Conservation (phyloP, 129 eudicot species). For the Centella asiatica region DNA sequence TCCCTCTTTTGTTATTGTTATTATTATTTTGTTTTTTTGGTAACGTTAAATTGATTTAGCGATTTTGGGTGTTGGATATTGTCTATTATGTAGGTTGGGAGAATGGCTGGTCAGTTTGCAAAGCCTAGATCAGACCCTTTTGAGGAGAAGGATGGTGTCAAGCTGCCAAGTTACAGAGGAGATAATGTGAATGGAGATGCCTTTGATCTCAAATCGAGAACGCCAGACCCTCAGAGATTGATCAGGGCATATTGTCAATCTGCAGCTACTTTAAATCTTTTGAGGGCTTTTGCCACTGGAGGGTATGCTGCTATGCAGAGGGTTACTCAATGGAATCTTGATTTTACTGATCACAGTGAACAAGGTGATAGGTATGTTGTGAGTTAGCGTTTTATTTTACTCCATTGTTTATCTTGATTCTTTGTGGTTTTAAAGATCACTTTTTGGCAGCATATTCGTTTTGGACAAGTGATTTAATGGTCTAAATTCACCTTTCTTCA, state of each 20-base stretch:
- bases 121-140: conserved; percentile 80
- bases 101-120: conserved; percentile 98
- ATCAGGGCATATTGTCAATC: conserved; percentile 92
- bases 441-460: background rate
- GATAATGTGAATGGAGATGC: conserved; percentile 89
- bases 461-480: background rate
- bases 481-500: too few species aligned
- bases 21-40: too few species aligned
- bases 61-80: background rate
- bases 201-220: conserved; percentile 67
- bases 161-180: conserved; percentile 91
- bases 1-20: too few species aligned
- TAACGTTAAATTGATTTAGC: background rate
- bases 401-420: background rate
- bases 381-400: background rate
- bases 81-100: conserved; percentile 54
- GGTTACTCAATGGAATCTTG: conserved; percentile 87
- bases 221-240: conserved; percentile 89
- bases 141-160: conserved; percentile 87
- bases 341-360: conserved; percentile 76
- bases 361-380: conserved; percentile 73
- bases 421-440: too few species aligned
- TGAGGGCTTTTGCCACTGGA: conserved; percentile 97
- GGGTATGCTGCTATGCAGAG: conserved; percentile 99
- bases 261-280: conserved; percentile 79